Conservation (phyloP, 2,329 filamentous ascomycete species). For the Drechslerella dactyloides region DNA sequence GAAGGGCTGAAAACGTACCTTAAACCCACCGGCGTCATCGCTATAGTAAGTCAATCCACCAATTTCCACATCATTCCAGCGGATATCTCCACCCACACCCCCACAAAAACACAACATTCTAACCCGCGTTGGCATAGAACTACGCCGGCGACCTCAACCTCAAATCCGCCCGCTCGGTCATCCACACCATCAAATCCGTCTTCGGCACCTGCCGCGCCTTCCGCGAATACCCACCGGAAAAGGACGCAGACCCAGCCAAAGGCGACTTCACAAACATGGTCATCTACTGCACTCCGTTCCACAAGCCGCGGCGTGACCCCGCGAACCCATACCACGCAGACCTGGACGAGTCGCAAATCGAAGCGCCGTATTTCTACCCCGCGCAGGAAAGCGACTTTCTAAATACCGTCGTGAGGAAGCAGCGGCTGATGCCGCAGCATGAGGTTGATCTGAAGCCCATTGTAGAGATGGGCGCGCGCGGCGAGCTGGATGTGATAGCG, state of each 20-base stretch:
- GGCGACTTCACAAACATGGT: constrained; percentile 94
- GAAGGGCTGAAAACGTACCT: constrained; percentile 73
- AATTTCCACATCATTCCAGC: neutral
- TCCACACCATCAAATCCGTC: constrained; percentile 79
- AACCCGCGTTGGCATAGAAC: constrained; percentile 66
- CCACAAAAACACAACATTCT: constrained; percentile 33
- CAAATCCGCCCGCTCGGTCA: constrained; percentile 76
- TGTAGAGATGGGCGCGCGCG: constrained; percentile 27
- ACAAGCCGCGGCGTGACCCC: constrained; percentile 54
- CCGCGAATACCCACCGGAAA: constrained; percentile 71
- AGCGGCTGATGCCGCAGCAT: constrained; percentile 73
- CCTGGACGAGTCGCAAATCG: constrained; percentile 58
- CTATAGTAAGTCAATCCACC: constrained; percentile 70
- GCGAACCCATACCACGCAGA: constrained; percentile 55
- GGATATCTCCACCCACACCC: too few relatives aligned
- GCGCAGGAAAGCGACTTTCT: constrained; percentile 72
- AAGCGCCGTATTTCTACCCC: constrained; percentile 66
- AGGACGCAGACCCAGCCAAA: constrained; percentile 61
- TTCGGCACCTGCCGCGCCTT: constrained; percentile 93
- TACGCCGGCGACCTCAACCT: constrained; percentile 88
- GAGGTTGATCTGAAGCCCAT: constrained; percentile 65
- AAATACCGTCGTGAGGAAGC: constrained; percentile 71
- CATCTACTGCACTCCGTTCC: constrained; percentile 81
- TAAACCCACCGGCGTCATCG: constrained; percentile 79
- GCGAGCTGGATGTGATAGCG: constrained; percentile 60